These are phyloP conservation scores for Persicaria maculosa DNA, from an alignment of 148 eudicot species.

Conservation along the genomic window DNA sequence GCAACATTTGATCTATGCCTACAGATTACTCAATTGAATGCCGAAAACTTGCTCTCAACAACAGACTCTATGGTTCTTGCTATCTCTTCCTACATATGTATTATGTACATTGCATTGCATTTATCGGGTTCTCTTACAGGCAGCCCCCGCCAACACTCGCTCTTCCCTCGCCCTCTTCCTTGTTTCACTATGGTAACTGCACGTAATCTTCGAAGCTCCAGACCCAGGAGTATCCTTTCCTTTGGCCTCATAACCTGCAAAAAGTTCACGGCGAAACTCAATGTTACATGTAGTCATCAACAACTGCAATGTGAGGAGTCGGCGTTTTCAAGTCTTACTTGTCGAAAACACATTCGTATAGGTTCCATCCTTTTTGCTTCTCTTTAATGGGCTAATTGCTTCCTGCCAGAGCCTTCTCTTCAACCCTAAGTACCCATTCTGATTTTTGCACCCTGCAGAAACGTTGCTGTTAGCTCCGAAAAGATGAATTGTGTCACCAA, in stretches of 20 bases:
- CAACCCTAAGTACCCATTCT: conserved; percentile 19
- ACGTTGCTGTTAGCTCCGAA: not conserved
- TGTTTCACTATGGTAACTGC: conserved; percentile 16
- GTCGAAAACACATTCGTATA: conserved; percentile 16
- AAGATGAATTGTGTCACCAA: not conserved
- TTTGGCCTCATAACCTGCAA: conserved; percentile 21
- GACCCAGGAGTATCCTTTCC: conserved; percentile 6
- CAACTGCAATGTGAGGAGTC: not conserved
- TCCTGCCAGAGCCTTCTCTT: conserved; percentile 48
- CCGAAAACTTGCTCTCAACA: too few species aligned
- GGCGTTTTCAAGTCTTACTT: not conserved
- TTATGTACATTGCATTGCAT: not conserved
- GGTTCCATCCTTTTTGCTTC: conserved; percentile 20
- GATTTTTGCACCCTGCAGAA: conserved; percentile 16
- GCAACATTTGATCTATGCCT: too few species aligned
- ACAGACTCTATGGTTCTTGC: not conserved
- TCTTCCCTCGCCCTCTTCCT: conserved; percentile 40
- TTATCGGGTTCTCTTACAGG: conserved; percentile 38
- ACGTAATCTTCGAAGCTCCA: not conserved
- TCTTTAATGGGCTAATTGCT: conserved; percentile 34
- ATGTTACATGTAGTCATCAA: not conserved
- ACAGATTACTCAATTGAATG: too few species aligned
- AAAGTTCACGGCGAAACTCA: not conserved
- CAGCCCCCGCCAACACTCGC: conserved; percentile 23
- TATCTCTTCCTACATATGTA: not conserved